Evolutionary conservation across 768 basidiomycete genomes (phyloP), one percentile per base, ranked within the genome.

Genomic region (Clathrus columnatus): DNA sequence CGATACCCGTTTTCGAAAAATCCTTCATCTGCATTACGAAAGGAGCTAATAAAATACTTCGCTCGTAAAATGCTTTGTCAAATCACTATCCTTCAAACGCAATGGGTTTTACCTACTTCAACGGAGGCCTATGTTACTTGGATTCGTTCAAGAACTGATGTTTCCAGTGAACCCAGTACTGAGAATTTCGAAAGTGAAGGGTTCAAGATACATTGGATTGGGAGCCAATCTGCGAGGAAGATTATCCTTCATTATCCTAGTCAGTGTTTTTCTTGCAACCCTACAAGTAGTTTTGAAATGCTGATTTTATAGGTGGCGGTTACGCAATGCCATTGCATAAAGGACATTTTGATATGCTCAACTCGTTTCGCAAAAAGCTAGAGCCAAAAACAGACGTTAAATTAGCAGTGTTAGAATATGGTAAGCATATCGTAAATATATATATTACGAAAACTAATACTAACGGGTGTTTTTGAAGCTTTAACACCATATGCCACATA

Each of bases 401-500:
- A 20, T 16, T n/a, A 4, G 51, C 41, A 18, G 14, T 53, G 17
- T 20, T 44, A n/a, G 51, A 44, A 42, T 53, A 53, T 44, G 46
- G 51, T 53, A 11, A 11, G 51, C n/a, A n/a, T 53, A 11, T 42
- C 17, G 2, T 51, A 14, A 10, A 6, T 36, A 29, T 32, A 18
- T 44, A 10, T 7, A 23, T 20, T n/a, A 23, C 23, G 41, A 42
- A 18, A 53, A 10, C 7, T 3, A 11, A 7, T n/a, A 43, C 14
- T 44, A 36, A 7, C 23, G 8, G 11, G 24, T 2, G 1, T 18
- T 44, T 14, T 44, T 1, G 16, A 27, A 64, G 59, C 59, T n/a
- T 47, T 62, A 42, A 28, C 51, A 14, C 62, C 61, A 17, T 24
- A 51, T 5, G 46, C 18, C 18, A 32, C 48, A 2, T 63, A 61